Base-by-base conservation (phyloP, 148 eudicot species). In the Heliamphora exappendiculata region DNA sequence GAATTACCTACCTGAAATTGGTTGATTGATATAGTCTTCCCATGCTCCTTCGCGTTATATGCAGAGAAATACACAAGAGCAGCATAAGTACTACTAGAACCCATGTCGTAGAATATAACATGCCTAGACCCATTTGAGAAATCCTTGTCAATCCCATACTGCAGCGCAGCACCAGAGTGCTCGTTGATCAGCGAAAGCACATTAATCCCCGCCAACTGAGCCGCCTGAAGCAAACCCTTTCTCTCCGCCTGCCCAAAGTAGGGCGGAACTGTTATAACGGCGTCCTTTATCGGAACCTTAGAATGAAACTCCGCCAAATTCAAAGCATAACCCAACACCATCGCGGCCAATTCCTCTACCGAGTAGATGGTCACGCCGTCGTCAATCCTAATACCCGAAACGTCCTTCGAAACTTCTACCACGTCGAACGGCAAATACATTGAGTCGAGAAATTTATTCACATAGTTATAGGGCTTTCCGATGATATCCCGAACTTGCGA, bases 141-240 rank as follows among this genome's bases (percentile, higher is more conserved):
- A 82, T 93, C 94, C 88, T 93, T 96, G 78, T 96, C 99, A 82
- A 96, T 96, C 60, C 97, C 99, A 78, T 93, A 96, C 87, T 96
- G 99, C 82, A 96, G 57, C 6, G 99, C 99, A 3, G 94, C 99
- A 2, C 97, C 98, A 0, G 95, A 86, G 78, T 96, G 97, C 75
- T 96, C 98, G 80, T 96, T 91, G 16, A 96, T 78, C 77, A 96
- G 82, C 1, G 98, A 86, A 34, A 96, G 82, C 71, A 91, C 99
- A 84, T 89, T 93, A 16, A 96, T 75, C 45, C 99, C 97, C 0
- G 89, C 99, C 85, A 96, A 80, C 31, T 87, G 84, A 12, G 95
- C 99, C 0, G 97, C 98, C 71, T 83, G 84, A 71, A 96, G 67
- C 82, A 96, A 67, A 11, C 88, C 90, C 60, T 85, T 96, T 82